Evolutionary conservation across 2,329 filamentous ascomycete species (phyloP).

Genomic region (Ophiostoma quercus): DNA sequence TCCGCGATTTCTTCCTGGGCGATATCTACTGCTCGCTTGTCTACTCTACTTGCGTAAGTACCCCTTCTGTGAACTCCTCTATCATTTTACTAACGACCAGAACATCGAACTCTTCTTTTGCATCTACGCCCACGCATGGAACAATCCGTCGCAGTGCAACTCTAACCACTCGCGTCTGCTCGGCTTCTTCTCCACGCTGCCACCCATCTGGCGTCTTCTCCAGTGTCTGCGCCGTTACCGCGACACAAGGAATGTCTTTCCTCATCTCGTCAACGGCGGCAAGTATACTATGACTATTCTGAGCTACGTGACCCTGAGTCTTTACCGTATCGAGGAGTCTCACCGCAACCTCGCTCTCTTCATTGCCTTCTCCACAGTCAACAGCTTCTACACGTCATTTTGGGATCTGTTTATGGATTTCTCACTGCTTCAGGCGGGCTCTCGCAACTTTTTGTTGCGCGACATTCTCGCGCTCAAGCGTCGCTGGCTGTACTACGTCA

Average conservation of each 20-base stretch:
- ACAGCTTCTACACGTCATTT: conserved; percentile 75
- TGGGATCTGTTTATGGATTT: conserved; percentile 98
- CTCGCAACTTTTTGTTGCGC: conserved; percentile 63
- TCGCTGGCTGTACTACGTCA: conserved; percentile 76
- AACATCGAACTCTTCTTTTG: conserved; percentile 95
- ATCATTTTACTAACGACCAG: conserved; percentile 37
- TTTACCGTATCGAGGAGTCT: conserved; percentile 70
- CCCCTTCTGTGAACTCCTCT: too few species aligned
- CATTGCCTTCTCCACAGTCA: conserved; percentile 73
- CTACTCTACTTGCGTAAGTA: conserved; percentile 76
- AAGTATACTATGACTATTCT: conserved; percentile 86
- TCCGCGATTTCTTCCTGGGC: conserved; percentile 93
- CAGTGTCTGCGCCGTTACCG: conserved; percentile 87
- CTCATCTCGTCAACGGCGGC: conserved; percentile 84
- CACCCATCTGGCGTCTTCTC: conserved; percentile 82
- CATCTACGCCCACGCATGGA: conserved; percentile 76
- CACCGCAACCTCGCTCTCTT: conserved; percentile 61
- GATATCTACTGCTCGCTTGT: conserved; percentile 97
- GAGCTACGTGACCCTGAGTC: conserved; percentile 68
- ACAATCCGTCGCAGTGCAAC: conserved; percentile 70
- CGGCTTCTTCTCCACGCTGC: conserved; percentile 78
- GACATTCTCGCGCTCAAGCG: conserved; percentile 74
- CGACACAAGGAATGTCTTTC: conserved; percentile 82
- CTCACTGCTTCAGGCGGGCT: conserved; percentile 74
- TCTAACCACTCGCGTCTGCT: conserved; percentile 76